Evolutionary conservation across 176 grass and related monocot species (phyloP).

Genomic region (Musa schizocarpa): DNA sequence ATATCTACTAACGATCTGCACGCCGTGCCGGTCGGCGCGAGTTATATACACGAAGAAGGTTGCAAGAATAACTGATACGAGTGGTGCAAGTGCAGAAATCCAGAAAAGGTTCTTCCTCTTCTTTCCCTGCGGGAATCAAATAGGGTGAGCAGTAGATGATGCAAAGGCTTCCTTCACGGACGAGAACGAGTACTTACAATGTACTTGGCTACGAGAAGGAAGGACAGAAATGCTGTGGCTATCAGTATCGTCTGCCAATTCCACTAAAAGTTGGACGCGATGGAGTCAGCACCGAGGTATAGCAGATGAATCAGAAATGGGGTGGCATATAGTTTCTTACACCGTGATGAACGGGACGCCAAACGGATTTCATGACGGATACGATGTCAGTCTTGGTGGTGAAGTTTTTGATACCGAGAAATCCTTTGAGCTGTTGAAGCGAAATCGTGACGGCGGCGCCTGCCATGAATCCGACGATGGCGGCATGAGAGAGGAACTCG

Average conservation of each 20-base stretch:
- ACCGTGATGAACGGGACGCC: neutral
- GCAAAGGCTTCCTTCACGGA: neutral
- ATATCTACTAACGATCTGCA: neutral
- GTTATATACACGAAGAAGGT: conserved; percentile 13
- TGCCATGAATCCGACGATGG: conserved; percentile 14
- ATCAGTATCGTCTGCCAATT: conserved; percentile 14
- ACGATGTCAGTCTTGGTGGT: conserved; percentile 4
- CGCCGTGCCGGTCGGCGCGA: conserved; percentile 6
- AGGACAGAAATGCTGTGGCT: neutral
- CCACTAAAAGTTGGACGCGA: conserved; percentile 1
- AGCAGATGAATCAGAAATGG: no score
- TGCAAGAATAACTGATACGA: conserved; percentile 1
- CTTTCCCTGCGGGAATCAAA: neutral
- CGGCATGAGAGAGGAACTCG: conserved; percentile 11
- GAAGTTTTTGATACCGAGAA: neutral
- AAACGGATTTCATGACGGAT: conserved; percentile 11
- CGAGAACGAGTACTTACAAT: neutral
- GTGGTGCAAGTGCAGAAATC: conserved; percentile 6
- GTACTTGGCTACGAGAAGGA: conserved; percentile 9
- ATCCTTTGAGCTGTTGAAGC: conserved; percentile 15
- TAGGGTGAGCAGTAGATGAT: neutral
- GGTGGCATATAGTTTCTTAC: neutral
- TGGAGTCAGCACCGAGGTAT: neutral
- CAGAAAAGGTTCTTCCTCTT: conserved; percentile 17
- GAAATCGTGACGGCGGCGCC: conserved; percentile 3